phyloP scores from a whole-genome alignment of 1,284 basidiomycete genomes.

The Naganishia sp. region DNA sequence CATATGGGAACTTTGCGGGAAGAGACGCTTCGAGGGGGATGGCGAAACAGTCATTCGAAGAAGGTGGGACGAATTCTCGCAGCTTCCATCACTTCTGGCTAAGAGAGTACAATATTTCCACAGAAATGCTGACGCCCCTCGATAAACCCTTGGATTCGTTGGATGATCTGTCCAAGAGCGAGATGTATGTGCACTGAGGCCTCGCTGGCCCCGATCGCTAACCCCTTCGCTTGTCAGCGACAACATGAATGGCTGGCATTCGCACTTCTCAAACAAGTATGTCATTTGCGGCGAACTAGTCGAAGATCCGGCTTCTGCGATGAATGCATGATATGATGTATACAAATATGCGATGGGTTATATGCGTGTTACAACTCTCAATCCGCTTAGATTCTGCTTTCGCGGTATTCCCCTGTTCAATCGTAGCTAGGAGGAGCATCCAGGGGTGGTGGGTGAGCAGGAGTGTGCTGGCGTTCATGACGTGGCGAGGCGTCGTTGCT shows the following conservation, averaged over 20 bases:
- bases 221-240: conserved; percentile 60
- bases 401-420: background rate
- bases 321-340: background rate
- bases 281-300: conserved; percentile 79
- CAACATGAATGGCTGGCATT: conserved; percentile 90
- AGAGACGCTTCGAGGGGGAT: conserved; percentile 90
- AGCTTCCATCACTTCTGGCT: conserved; percentile 18
- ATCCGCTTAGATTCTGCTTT: background rate
- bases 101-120: background rate
- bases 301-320: conserved; percentile 58
- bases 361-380: background rate
- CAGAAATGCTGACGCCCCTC: conserved; percentile 85
- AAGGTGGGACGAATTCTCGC: conserved; percentile 57
- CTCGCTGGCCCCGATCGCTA: background rate
- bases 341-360: background rate
- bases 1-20: conserved; percentile 96
- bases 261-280: conserved; percentile 85
- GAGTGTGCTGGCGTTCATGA: conserved; percentile 7
- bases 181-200: conserved; percentile 66
- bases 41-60: conserved; percentile 94
- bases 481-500: conserved; percentile 13
- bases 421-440: conserved; percentile 29
- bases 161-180: conserved; percentile 70
- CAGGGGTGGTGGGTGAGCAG: background rate
- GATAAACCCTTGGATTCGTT: conserved; percentile 84